phyloP scores from a whole-genome alignment of 345 rosid species.

The Euphorbia pulcherrima region DNA sequence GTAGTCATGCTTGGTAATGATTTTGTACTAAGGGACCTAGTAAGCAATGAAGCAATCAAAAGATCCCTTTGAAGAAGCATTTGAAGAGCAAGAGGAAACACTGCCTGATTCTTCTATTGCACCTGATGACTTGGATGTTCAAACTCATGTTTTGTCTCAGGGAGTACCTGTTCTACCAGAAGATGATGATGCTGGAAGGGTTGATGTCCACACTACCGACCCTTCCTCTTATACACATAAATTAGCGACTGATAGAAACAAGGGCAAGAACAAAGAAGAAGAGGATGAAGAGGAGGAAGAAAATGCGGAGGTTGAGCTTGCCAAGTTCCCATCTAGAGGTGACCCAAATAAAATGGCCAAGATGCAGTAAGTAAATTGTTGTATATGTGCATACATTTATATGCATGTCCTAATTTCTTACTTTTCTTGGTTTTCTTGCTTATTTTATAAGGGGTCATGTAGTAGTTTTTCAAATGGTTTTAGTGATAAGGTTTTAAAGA shows the following conservation, averaged over 20 bases:
- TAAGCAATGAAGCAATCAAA: constrained; percentile 66
- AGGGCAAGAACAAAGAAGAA: constrained; percentile 51
- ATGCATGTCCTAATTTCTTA: not conserved
- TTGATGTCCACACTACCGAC: constrained; percentile 4
- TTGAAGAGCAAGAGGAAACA: constrained; percentile 68
- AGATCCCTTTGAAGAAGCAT: constrained; percentile 91
- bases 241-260: constrained; percentile 12
- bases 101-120: constrained; percentile 59
- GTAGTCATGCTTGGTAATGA: no score
- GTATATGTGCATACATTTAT: not conserved
- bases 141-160: constrained; percentile 22
- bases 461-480: not conserved
- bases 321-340: constrained; percentile 60
- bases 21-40: no score
- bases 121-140: constrained; percentile 36
- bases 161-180: constrained; percentile 3
- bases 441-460: not conserved
- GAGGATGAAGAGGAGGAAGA: constrained; percentile 87
- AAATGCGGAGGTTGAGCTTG: constrained; percentile 78
- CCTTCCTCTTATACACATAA: constrained; percentile 21
- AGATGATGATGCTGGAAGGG: constrained; percentile 10
- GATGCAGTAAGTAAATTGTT: constrained; percentile 59
- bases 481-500: not conserved
- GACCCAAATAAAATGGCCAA: constrained; percentile 84
- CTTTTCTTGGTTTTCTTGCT: not conserved